phyloP scores from a whole-genome alignment of 108 stramenopile species.

The Cyclotella cryptica region DNA sequence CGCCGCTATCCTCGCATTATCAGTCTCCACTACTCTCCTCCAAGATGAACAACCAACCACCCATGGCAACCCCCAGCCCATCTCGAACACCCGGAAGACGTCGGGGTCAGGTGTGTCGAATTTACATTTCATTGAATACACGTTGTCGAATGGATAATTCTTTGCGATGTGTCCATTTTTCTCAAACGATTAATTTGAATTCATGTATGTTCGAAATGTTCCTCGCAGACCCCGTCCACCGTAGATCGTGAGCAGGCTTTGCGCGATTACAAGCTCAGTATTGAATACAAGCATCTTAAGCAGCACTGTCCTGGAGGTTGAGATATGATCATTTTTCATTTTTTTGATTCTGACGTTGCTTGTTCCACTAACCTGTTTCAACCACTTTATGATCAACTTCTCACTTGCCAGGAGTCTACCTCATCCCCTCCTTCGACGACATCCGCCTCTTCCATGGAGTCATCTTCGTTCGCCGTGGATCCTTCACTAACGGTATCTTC shows the following conservation, averaged over 20 bases:
- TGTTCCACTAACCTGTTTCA: not conserved
- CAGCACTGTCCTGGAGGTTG: conserved; percentile 85
- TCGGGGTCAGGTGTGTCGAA: conserved; percentile 12
- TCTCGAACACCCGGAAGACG: conserved; percentile 30
- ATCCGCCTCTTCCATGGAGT: conserved; percentile 91
- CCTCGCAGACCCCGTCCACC: conserved; percentile 45
- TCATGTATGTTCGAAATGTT: not conserved
- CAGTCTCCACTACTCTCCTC: too few relatives aligned
- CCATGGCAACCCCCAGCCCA: conserved; percentile 53
- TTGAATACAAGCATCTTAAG: conserved; percentile 96
- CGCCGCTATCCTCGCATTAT: too few relatives aligned
- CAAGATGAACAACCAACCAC: conserved; percentile 10
- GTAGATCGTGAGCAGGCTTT: conserved; percentile 88
- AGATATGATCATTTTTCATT: not conserved
- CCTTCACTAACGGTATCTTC: conserved; percentile 94
- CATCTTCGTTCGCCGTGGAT: conserved; percentile 92
- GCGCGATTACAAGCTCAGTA: conserved; percentile 92
- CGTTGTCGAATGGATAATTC: not conserved
- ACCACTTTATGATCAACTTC: not conserved
- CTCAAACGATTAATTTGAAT: not conserved
- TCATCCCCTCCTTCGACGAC: conserved; percentile 83
- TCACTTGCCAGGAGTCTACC: conserved; percentile 67
- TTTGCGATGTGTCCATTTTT: not conserved
- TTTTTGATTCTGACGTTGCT: too few relatives aligned
- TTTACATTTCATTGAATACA: not conserved